Percentiles rank a stretch among this genome's conserved stretches.
Evolutionary conservation across 1,139 yeast genomes (phyloP).

Genomic region (Geotrichum histeridarum): DNA sequence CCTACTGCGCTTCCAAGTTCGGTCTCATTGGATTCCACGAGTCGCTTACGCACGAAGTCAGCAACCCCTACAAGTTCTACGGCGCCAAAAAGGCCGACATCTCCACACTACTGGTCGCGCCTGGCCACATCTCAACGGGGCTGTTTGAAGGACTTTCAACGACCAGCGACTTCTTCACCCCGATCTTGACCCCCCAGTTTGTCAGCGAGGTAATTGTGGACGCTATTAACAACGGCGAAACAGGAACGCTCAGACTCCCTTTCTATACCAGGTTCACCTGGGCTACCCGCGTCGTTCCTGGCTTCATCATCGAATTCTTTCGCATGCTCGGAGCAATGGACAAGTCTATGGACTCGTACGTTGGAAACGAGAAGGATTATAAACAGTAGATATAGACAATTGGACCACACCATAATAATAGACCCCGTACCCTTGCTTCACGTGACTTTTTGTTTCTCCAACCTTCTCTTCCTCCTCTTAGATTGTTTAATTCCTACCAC

Average conservation of each 20-base stretch:
- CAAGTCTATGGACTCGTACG: conserved; percentile 1
- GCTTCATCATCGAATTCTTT: conserved; percentile 12
- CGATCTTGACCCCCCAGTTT: conserved; percentile 58
- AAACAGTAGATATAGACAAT: background rate
- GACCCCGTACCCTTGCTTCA: no score
- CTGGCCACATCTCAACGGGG: conserved; percentile 69
- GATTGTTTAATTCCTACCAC: background rate
- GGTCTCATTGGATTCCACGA: conserved; percentile 78
- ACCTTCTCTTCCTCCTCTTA: background rate
- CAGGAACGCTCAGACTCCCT: conserved; percentile 68
- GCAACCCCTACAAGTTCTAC: conserved; percentile 15
- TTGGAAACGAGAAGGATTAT: background rate
- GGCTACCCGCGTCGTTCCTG: conserved; percentile 11
- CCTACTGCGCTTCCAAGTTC: conserved; percentile 82
- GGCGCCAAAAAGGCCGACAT: conserved; percentile 41
- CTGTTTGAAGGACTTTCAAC: conserved; percentile 68
- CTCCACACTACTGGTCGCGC: conserved; percentile 67
- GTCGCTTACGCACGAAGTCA: conserved; percentile 64
- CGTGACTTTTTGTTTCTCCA: background rate
- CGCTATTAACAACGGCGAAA: conserved; percentile 53
- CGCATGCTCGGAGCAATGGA: background rate
- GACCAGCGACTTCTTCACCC: conserved; percentile 69
- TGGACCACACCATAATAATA: no score
- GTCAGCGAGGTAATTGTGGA: conserved; percentile 55
- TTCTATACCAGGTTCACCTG: conserved; percentile 54